Conservation (phyloP, 2,329 filamentous ascomycete species). For the Rhynchosporium agropyri region DNA sequence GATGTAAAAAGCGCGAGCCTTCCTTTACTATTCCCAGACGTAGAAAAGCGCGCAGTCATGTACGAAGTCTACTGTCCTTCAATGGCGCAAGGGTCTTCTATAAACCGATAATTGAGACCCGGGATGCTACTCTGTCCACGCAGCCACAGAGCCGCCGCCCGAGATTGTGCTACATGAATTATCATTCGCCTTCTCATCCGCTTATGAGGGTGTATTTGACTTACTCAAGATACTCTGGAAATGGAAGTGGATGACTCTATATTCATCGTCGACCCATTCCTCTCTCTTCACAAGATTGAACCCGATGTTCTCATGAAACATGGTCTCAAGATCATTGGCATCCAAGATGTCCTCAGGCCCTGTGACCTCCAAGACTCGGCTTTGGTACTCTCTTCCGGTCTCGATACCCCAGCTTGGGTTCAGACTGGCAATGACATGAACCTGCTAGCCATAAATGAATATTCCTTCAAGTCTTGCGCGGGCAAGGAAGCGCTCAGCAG, state of each 20-base stretch:
- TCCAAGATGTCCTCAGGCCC: not conserved
- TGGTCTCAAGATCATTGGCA: not conserved
- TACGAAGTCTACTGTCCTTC: not conserved
- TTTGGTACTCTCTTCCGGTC: not conserved
- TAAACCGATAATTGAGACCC: not conserved
- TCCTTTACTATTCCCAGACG: not conserved
- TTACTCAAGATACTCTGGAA: slow-evolving; percentile 2
- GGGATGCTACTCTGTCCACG: not conserved
- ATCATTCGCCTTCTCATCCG: not conserved
- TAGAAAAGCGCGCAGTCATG: not conserved
- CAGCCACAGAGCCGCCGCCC: not conserved
- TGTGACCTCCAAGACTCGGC: not conserved
- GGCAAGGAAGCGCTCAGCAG: not conserved
- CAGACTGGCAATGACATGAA: not conserved
- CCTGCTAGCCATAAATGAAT: not conserved
- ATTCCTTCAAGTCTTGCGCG: not conserved
- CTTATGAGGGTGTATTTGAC: not conserved
- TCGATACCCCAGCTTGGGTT: slow-evolving; percentile 6
- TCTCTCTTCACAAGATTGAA: slow-evolving; percentile 2
- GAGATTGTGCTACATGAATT: not conserved
- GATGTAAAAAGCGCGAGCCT: too few relatives aligned
- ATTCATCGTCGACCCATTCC: not conserved
- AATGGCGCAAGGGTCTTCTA: not conserved
- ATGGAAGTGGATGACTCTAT: not conserved
- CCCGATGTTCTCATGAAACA: not conserved